These are phyloP conservation scores for Cocos nucifera DNA, from an alignment of 176 grass and related monocot genomes.

Conservation along the genomic window DNA sequence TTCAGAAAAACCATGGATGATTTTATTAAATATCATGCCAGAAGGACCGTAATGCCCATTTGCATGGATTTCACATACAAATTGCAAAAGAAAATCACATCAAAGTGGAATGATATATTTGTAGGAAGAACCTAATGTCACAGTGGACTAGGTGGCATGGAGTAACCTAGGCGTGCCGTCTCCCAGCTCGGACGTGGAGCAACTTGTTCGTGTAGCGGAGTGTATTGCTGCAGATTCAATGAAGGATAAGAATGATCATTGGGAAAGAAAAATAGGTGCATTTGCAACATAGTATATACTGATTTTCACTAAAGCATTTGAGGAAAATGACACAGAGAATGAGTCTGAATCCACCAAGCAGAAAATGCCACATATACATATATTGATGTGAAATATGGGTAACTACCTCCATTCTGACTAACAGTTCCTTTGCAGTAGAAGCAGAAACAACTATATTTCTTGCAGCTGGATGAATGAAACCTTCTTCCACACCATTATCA, in stretches of 20 bases:
- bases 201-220: constrained; percentile 61
- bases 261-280: background rate
- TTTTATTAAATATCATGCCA: too few relatives aligned
- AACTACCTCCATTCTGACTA: constrained; percentile 84
- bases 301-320: background rate
- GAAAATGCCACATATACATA: too few relatives aligned
- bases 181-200: constrained; percentile 69
- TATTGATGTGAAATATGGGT: background rate
- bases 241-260: background rate
- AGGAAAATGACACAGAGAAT: constrained; percentile 3
- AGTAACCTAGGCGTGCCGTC: constrained; percentile 56
- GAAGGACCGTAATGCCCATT: too few relatives aligned
- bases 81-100: too few relatives aligned
- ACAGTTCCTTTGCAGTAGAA: constrained; percentile 54
- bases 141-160: constrained; percentile 24
- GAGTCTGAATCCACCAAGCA: background rate
- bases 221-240: constrained; percentile 50
- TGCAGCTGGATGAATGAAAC: constrained; percentile 80
- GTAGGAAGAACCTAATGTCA: constrained; percentile 3
- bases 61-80: too few relatives aligned
- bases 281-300: too few relatives aligned
- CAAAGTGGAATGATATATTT: too few relatives aligned
- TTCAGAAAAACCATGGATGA: too few relatives aligned
- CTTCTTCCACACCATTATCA: constrained; percentile 74
- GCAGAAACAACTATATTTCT: constrained; percentile 78